Evolutionary conservation across 331 rosid species (phyloP).

Genomic region (Dryas integrifolia): DNA sequence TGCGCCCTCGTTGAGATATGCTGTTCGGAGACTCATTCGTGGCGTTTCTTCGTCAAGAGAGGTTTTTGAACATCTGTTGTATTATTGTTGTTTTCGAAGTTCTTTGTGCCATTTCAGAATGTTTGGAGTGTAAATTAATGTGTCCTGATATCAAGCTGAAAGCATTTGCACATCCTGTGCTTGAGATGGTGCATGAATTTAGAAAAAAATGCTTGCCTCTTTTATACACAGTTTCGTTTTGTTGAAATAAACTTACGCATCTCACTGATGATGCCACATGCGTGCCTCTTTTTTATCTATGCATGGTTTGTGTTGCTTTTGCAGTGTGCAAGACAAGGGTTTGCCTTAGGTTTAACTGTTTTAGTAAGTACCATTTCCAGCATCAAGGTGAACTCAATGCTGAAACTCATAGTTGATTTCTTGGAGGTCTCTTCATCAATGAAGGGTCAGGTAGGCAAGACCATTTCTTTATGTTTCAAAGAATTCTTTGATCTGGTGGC

Average conservation of each 20-base stretch:
- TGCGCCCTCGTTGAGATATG: conserved; percentile 92
- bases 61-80: conserved; percentile 32
- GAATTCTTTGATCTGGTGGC: conserved; percentile 10
- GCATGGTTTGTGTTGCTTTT: conserved; percentile 29
- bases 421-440: conserved; percentile 87
- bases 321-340: conserved; percentile 98
- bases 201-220: not conserved
- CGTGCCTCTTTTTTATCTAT: conserved; percentile 13
- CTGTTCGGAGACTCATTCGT: conserved; percentile 80
- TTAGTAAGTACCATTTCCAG: conserved; percentile 41
- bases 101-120: not conserved
- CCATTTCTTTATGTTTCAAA: not conserved
- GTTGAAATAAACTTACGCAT: not conserved
- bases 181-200: not conserved
- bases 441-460: conserved; percentile 86
- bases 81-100: not conserved
- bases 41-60: conserved; percentile 95
- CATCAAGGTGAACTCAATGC: conserved; percentile 66
- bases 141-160: not conserved
- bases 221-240: not conserved
- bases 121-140: not conserved
- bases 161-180: not conserved
- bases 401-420: conserved; percentile 67
- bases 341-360: conserved; percentile 73
- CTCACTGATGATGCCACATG: not conserved